Percentiles rank a stretch among this genome's conserved stretches.
Conservation (phyloP, 2,329 filamentous ascomycete species). For the Diaporthe helianthi region DNA sequence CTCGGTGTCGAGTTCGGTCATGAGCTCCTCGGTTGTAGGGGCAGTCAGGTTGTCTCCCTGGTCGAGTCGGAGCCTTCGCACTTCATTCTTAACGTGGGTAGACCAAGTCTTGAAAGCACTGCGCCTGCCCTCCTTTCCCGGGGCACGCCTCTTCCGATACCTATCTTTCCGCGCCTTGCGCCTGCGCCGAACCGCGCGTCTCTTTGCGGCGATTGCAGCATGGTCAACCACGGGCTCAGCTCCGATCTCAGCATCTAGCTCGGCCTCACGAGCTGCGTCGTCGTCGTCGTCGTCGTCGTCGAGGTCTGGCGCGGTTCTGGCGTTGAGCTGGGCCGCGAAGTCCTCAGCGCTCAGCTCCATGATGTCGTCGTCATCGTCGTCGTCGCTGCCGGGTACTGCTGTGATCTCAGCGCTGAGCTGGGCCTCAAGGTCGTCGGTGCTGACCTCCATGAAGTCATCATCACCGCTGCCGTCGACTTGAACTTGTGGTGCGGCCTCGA, state of each 20-base stretch:
- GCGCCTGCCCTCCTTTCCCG: too few species aligned
- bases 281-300: too few species aligned
- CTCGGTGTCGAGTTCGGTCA: not conserved
- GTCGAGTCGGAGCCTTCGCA: not conserved
- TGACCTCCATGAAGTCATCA: not conserved
- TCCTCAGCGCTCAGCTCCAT: not conserved
- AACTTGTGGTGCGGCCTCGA: not conserved
- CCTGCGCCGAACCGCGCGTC: too few species aligned
- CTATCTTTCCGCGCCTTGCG: not conserved
- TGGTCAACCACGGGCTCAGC: too few species aligned
- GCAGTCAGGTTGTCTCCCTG: not conserved
- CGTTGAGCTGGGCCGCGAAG: not conserved
- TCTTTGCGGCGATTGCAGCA: too few species aligned
- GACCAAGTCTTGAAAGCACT: too few species aligned
- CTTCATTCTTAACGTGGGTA: not conserved
- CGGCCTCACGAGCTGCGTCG: too few species aligned
- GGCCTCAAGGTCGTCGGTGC: not conserved
- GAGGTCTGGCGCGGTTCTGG: too few species aligned
- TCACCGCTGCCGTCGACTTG: not conserved
- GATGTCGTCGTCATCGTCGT: not conserved
- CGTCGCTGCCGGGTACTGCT: not conserved
- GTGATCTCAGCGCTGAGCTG: not conserved
- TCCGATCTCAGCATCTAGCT: too few species aligned
- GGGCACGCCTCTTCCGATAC: not conserved
- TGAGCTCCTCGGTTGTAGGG: not conserved